Evolutionary conservation across 2,329 filamentous ascomycete genomes (phyloP), one percentile per base, ranked within the genome.

Genomic region (Trichoderma koningii): DNA sequence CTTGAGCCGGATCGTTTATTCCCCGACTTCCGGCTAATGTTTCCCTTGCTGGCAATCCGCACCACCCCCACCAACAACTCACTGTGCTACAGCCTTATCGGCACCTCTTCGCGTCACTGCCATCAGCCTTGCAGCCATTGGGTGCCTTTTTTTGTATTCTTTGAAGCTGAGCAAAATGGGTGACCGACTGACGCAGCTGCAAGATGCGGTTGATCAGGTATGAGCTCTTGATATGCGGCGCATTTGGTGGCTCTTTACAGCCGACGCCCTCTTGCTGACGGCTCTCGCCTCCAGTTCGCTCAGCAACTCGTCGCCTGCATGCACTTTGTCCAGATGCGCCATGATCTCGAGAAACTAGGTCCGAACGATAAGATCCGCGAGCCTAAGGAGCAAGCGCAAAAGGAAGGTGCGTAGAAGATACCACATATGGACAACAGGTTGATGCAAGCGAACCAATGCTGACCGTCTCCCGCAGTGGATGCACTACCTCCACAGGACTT

Each of bases 131-230:
- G 53, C 42, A 55, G 30, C 23, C 12, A 42, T 34, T 21, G 21
- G 44, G 9, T 55, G 15, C 53, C 44, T 5, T 28, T 5, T 28
- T 23, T 48, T 14, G 17, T 30, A 5, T 23, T 0, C 17, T 12
- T 9, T 3, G 21, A 17, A 2, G 19, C 41, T 14, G n/a, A 23
- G 10, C 68, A 76, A 68, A 7, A 92, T 92, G 87, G 84, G 85
- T 30, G 92, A 96, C 74, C 83, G 89, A 68, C 83, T 96, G 65
- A 94, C 92, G 1, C 91, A 95, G 76, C 82, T 95, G 65, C 92
- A 96, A 77, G 91, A 95, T 79, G 89, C 90, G 76, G 86, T 94
- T 67, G 91, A 95, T 73, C 87, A 93, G 83, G 91, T 91, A 79
- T 41, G 77, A 3, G 12, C 5, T 28, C 34, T 10, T 7, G 9